phyloP scores from a whole-genome alignment of 176 grass and related monocot genomes.

The Triticum monococcum region DNA sequence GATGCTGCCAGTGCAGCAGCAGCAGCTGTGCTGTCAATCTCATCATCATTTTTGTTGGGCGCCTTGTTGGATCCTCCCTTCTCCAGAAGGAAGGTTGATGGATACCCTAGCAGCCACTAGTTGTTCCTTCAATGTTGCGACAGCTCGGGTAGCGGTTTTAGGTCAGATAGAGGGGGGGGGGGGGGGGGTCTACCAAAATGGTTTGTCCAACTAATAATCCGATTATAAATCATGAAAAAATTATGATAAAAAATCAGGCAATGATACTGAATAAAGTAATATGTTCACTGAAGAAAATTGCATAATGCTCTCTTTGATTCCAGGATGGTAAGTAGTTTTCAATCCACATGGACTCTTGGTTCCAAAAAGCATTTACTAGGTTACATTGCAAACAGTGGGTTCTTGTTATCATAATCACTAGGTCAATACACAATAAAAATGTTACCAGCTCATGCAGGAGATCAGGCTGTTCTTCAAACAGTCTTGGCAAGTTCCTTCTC shows the following conservation, averaged over 20 bases:
- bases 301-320: conserved; percentile 4
- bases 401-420: conserved; percentile 7
- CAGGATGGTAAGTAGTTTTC: not conserved
- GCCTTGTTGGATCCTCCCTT: not conserved
- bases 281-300: not conserved
- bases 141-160: not conserved
- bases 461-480: conserved; percentile 93
- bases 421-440: conserved; percentile 18
- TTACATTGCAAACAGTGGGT: not conserved
- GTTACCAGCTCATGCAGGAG: conserved; percentile 96
- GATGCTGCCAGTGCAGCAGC: not conserved
- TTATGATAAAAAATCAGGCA: conserved; percentile 10
- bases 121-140: not conserved
- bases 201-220: conserved; percentile 6
- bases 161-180: not conserved
- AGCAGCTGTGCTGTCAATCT: not conserved
- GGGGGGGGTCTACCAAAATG: not conserved
- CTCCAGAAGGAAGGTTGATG: not conserved
- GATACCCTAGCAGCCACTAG: not conserved
- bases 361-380: conserved; percentile 1
- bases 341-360: not conserved
- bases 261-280: conserved; percentile 12
- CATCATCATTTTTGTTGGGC: not conserved
- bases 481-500: conserved; percentile 77
- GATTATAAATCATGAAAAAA: conserved; percentile 5